Evolutionary conservation across 2,329 filamentous ascomycete species (phyloP).

Genomic region (Sporothrix mexicana): DNA sequence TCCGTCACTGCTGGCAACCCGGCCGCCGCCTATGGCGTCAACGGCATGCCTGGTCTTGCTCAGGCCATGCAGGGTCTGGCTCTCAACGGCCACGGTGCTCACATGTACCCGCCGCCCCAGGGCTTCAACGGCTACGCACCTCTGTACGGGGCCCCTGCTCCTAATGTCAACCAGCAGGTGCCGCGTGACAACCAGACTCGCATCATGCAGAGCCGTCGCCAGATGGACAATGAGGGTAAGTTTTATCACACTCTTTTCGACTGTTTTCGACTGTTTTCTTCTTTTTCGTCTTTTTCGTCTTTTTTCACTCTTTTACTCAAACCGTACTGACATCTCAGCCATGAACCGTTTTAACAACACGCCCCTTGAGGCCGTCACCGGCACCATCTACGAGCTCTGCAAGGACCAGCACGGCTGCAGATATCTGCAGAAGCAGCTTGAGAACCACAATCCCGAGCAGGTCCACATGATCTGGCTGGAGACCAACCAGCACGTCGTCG

Average conservation of each 20-base stretch:
- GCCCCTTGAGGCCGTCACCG: conserved; percentile 77
- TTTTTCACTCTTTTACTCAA: conserved; percentile 38
- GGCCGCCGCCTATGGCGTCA: conserved; percentile 49
- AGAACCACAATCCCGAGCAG: conserved; percentile 82
- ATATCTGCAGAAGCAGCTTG: conserved; percentile 95
- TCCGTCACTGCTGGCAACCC: conserved; percentile 36
- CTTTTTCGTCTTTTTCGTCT: conserved; percentile 27
- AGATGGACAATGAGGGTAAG: conserved; percentile 74
- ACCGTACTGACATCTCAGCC: conserved; percentile 48
- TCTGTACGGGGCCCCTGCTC: conserved; percentile 54
- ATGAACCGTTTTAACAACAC: conserved; percentile 85
- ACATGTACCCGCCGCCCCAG: conserved; percentile 61
- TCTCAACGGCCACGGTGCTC: conserved; percentile 52
- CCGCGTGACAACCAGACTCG: conserved; percentile 74
- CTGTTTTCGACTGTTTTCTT: too few relatives aligned
- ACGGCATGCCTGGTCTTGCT: conserved; percentile 64
- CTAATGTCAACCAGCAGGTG: conserved; percentile 46
- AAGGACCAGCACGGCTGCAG: conserved; percentile 98
- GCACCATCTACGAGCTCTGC: conserved; percentile 87
- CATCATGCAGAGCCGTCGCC: conserved; percentile 75
- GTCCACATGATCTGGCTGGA: conserved; percentile 94
- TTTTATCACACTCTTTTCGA: too few relatives aligned
- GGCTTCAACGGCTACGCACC: conserved; percentile 64
- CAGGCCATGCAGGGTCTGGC: conserved; percentile 72
- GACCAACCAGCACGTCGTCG: conserved; percentile 90